Base-by-base conservation (phyloP, 2,329 filamentous ascomycete genomes). In the Sclerotinia trifoliorum region DNA sequence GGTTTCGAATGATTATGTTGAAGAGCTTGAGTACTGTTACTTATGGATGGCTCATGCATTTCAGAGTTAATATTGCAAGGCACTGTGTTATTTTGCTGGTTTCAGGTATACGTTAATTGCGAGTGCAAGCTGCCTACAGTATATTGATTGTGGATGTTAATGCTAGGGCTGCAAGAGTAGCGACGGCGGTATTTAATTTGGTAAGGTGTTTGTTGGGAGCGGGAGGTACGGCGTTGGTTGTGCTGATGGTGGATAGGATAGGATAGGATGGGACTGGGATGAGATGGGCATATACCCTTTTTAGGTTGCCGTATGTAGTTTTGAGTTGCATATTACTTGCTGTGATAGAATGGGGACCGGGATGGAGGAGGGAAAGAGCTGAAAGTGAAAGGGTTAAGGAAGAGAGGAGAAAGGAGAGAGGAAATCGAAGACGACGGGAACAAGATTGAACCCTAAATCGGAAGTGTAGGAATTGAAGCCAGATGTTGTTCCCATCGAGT, bases 111-210 rank as follows among this genome's bases (percentile, higher is more conserved):
- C 81, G 8, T 80, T 86, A 66, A 84, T 85, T 5, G 84, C 84
- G 0, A 83, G 83, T 49, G 74, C 86, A 74, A 68, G 79, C 83
- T 3, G 78, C 81, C n/a, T n/a, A n/a, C 48, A 86, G 80, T 65
- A 81, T 83, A 0, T 75, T 89, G 57, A 79, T 88, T 2, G 80
- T 87, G 5, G 86, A 89, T 71, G 79, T 88, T 10, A 83, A 86
- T 68, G 85, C 84, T 0, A 79, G 79, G 0, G 80, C 80, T 24
- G 82, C 85, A 0, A 84, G 83, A 83, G n/a, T 84, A 0, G 85
- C 85, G 0, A 84, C 84, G 0, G 85, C 85, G 0, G 81, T 84
- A 0, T 86, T 84, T 69, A 88, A 88, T 69, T 72, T 89, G 19
- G 81, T 83, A 0, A 76, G 86, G 6, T 88, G 86, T 67, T 75